Conservation (phyloP, 2,329 filamentous ascomycete genomes). For the Aspergillus aculeatinus region DNA sequence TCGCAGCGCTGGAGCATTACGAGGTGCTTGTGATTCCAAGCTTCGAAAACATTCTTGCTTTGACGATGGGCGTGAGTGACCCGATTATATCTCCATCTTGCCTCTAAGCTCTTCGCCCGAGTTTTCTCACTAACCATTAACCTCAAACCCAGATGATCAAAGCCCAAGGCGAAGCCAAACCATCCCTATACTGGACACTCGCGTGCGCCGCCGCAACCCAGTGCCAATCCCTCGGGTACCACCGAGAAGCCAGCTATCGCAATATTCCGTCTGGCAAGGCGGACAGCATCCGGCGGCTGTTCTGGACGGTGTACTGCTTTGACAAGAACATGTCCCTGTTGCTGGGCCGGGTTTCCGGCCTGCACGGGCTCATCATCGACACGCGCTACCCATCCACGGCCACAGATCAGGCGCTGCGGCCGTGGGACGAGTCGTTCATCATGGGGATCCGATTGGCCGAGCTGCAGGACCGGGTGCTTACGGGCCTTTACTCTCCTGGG, state of each 20-base stretch:
- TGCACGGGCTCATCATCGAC: neutral
- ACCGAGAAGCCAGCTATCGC: too few relatives aligned
- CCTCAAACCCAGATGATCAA: too few relatives aligned
- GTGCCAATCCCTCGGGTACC: too few relatives aligned
- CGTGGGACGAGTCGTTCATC: conserved; percentile 2
- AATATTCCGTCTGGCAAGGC: too few relatives aligned
- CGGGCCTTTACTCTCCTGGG: neutral
- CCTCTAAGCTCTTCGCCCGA: too few relatives aligned
- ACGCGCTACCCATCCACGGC: neutral
- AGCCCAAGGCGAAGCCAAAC: too few relatives aligned
- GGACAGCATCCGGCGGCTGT: neutral
- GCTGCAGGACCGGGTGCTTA: neutral
- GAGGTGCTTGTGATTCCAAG: neutral
- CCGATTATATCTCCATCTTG: too few relatives aligned
- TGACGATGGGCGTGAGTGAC: too few relatives aligned
- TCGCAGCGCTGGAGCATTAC: conserved; percentile 3
- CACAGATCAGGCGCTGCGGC: neutral
- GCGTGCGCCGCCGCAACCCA: too few relatives aligned
- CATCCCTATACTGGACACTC: too few relatives aligned
- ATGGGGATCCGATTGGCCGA: neutral
- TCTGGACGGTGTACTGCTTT: neutral
- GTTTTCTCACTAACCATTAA: too few relatives aligned
- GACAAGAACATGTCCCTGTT: conserved; percentile 1
- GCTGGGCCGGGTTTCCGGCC: neutral
- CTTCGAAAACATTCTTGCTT: too few relatives aligned